Evolutionary conservation across 2,329 filamentous ascomycete species (phyloP).

Genomic region (Phaeosphaeria sp.): DNA sequence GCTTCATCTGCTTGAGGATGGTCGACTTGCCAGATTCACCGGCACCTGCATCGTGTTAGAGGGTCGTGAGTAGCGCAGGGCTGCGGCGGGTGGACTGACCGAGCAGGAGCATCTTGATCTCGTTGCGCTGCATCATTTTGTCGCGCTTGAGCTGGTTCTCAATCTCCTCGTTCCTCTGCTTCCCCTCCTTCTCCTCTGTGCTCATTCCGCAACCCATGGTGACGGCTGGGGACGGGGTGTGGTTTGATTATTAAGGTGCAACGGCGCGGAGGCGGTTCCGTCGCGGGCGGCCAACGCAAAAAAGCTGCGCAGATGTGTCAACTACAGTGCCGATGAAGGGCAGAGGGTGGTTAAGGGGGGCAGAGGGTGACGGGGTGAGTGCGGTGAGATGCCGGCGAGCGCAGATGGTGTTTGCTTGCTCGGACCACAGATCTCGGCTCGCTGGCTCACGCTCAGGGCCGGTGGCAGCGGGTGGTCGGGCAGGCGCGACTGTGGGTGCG

Average conservation of each 20-base stretch:
- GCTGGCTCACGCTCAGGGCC: conserved; percentile 6
- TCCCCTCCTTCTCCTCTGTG: conserved; percentile 99
- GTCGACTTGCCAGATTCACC: conserved; percentile 98
- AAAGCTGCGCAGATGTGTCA: conserved; percentile 27
- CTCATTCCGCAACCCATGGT: conserved; percentile 99
- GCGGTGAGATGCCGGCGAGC: conserved; percentile 6
- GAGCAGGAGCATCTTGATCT: conserved; percentile 99
- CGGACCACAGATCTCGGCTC: conserved; percentile 12
- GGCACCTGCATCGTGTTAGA: conserved; percentile 69
- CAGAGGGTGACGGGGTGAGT: conserved; percentile 3
- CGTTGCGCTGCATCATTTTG: conserved; percentile 98
- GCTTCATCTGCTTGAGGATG: conserved; percentile 97
- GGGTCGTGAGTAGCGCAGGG: conserved; percentile 13
- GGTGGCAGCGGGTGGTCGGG: conserved; percentile 6
- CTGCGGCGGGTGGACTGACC: conserved; percentile 66
- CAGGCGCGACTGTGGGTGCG: conserved; percentile 9
- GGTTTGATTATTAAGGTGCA: conserved; percentile 34
- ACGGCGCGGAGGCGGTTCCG: conserved; percentile 33
- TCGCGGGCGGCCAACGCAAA: conserved; percentile 45
- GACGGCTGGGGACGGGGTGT: conserved; percentile 43
- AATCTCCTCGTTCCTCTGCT: conserved; percentile 99
- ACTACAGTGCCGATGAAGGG: conserved; percentile 13
- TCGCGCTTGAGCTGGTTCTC: conserved; percentile 99
- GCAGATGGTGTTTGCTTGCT: conserved; percentile 13
- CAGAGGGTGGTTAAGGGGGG: conserved; percentile 3